Evolutionary conservation across 2,329 filamentous ascomycete genomes (phyloP), one percentile per base, ranked within the genome.

Genomic region (Diplodia intermedia): DNA sequence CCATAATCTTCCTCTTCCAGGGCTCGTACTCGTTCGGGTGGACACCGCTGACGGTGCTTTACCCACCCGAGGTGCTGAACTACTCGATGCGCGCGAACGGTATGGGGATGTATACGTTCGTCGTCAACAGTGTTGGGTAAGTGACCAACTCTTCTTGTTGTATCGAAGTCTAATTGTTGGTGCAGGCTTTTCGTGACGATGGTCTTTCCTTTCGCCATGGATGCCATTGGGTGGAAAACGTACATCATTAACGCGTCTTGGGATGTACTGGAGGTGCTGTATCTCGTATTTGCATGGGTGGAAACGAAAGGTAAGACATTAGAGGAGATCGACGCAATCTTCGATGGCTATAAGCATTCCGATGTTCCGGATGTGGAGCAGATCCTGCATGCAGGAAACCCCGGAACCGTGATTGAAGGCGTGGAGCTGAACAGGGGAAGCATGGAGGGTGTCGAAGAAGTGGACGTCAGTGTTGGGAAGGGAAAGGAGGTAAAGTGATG

Each of bases 1-100:
- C 82, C 0, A 75, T 81, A 14, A 84, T 86, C 72, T 86, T 86
- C 71, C 74, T 86, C 2, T 86, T 86, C 72, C 82, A 84, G 66
- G 84, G 82, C 0, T 82, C 81, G 65, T 86, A 86, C 71, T 80
- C 79, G 0, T 75, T 86, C n/a, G 82, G 79, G 0, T 84, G 81
- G 82, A 86, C 83, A 7, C 83, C 83, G 2, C 71, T 86, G 31
- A 75, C 60, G 20, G 60, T 63, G 2, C 31, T 63, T 2, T 86
- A 86, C 69, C 82, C 83, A 0, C 79, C 83, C 0, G 84, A 85
- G 72, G 77, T 85, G 8, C 78, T 85, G 73, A 81, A 83, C 71
- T 85, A 84, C 70, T 80, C 81, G 0, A 82, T 85, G 54, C 80
- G 83, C 36, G 83, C 83, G 0, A 82, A 83, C 57, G 83, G 83